phyloP scores from a whole-genome alignment of 768 basidiomycete genomes.

The Clitopilus hobsonii region DNA sequence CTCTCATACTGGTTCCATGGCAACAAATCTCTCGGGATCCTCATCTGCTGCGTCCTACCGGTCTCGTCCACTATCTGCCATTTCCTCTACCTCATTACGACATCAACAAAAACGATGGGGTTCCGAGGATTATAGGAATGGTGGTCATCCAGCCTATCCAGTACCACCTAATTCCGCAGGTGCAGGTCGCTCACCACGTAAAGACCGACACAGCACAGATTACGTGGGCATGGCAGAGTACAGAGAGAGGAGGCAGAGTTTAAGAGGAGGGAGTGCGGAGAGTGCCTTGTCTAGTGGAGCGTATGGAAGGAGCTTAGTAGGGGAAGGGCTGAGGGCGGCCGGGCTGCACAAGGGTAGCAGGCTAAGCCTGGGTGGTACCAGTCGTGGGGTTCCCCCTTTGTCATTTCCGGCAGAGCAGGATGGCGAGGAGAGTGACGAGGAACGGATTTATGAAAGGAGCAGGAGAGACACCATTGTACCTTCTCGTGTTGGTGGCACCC shows the following conservation, averaged over 20 bases:
- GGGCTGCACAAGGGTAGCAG: constrained; percentile 45
- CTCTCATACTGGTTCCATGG: background rate
- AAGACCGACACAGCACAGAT: background rate
- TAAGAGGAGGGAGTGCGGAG: constrained; percentile 68
- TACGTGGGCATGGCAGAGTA: constrained; percentile 16
- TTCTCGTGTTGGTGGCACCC: constrained; percentile 9
- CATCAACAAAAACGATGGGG: constrained; percentile 51
- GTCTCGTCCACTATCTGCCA: background rate
- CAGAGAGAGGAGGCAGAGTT: constrained; percentile 48
- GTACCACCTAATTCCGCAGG: background rate
- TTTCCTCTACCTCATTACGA: constrained; percentile 11
- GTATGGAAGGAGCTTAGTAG: constrained; percentile 50
- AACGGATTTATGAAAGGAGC: constrained; percentile 12
- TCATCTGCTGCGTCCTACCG: background rate
- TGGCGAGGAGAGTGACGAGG: constrained; percentile 7
- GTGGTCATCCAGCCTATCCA: background rate
- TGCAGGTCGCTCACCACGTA: background rate
- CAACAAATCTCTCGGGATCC: background rate
- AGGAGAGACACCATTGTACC: constrained; percentile 2
- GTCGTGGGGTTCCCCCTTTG: constrained; percentile 3
- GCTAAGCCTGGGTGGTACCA: constrained; percentile 16
- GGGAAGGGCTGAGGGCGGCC: constrained; percentile 68
- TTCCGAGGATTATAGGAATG: constrained; percentile 36
- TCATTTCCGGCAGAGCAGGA: background rate
- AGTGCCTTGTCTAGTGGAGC: constrained; percentile 43